Evolutionary conservation across 495 filamentous ascomycete genomes (phyloP), one percentile per base, ranked within the genome.

Genomic region (Penicilliopsis zonata): DNA sequence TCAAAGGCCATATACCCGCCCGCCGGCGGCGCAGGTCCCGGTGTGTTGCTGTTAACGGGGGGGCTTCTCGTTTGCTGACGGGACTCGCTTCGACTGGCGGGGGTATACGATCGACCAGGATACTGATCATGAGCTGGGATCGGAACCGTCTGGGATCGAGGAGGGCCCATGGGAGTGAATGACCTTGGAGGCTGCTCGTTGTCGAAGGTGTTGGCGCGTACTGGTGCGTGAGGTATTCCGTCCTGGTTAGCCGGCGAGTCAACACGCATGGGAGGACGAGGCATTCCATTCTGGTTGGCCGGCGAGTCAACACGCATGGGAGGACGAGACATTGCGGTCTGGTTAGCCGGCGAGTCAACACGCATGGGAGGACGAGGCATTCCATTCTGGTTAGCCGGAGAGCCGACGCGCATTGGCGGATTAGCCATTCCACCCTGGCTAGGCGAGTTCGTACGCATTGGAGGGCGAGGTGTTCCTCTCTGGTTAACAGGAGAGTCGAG

Each of bases 1-100:
- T 46, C 44, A 31, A 50, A 63, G n/a, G 56, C 45, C n/a, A 41
- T 16, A 21, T 59, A 60, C 6, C 38, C 44, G 18, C 22, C 33
- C 4, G 4, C 10, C 25, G 4, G 25, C 28, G 15, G 28, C 10
- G 28, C 3, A 14, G 8, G 5, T 13, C 26, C 8, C 5, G 26
- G 5, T 13, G 21, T 6, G n/a, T 23, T 6, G 21, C n/a, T n/a
- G 21, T 23, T n/a, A n/a, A 6, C n/a, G 6, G 21, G 21, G n/a
- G 6, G 6, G 6, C 21, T 23, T 16, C 34, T 28, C 8, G 28
- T 31, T 18, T 28, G 38, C n/a, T 26, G 38, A 30, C 22, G 31
- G 20, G 31, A 6, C n/a, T 6, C 21, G 21, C 21, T 23, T 6
- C 14, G 25, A n/a, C 25, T 27, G 25, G 14, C 25, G n/a, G 25